Evolutionary conservation across 164 flowering plant species (phyloP), one percentile per base, ranked within the genome.

Genomic region (Protea cynaroides): DNA sequence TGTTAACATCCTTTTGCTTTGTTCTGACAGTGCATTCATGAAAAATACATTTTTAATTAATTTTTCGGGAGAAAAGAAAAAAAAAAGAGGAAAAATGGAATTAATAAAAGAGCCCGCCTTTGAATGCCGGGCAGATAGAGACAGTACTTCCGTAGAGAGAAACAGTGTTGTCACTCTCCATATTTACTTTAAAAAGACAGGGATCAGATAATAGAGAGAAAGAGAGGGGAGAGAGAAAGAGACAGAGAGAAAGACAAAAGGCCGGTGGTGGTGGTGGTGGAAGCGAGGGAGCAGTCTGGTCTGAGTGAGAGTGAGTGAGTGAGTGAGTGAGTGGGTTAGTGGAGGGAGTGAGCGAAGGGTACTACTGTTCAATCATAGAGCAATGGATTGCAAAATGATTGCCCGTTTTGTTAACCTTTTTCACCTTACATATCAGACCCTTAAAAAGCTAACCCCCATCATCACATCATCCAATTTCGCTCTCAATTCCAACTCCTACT

Each of bases 301-400:
- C 69, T 69, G 74, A n/a, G n/a, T n/a, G n/a, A n/a, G n/a, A n/a
- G n/a, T n/a, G n/a, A n/a, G n/a, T n/a, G n/a, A n/a, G n/a, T n/a
- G n/a, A n/a, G n/a, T n/a, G n/a, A n/a, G n/a, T n/a, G n/a, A n/a
- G n/a, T n/a, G n/a, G n/a, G n/a, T n/a, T n/a, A n/a, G n/a, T n/a
- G n/a, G n/a, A n/a, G n/a, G n/a, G n/a, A n/a, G n/a, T n/a, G n/a
- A 29, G 34, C 34, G 34, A 29, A 5, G 34, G 34, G 34, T n/a
- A n/a, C n/a, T n/a, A n/a, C n/a, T n/a, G n/a, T n/a, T 82, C 84
- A 78, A 83, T 83, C 83, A 83, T 79, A 79, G 79, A 83, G 82
- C 80, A 81, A 83, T 83, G 55, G 83, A 83, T 78, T 79, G 69
- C 86, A 73, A 80, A 77, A 83, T 83, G 77, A 83, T 83, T 82